phyloP scores from a whole-genome alignment of 306 rosid species.

The Inga laurina region DNA sequence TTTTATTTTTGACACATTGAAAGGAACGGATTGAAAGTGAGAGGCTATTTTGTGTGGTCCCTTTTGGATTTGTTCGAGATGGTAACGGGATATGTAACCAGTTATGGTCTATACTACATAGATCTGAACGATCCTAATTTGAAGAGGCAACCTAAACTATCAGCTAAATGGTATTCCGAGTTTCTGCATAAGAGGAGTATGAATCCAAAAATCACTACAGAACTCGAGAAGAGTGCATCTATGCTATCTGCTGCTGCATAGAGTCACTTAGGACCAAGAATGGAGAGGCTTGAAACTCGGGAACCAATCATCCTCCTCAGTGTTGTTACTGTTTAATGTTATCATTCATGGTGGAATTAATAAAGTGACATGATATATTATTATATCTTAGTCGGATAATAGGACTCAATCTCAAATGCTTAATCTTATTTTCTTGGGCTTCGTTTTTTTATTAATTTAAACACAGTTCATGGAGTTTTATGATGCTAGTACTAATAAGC shows the following conservation, averaged over 20 bases:
- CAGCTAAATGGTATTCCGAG: constrained; percentile 60
- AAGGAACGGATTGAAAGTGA: constrained; percentile 63
- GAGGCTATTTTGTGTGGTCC: constrained; percentile 73
- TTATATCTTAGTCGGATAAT: not conserved
- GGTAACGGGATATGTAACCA: constrained; percentile 39
- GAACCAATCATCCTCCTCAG: not conserved
- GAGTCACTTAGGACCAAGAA: not conserved
- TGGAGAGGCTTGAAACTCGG: not conserved
- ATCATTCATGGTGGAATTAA: not conserved
- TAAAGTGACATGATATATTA: not conserved
- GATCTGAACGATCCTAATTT: constrained; percentile 56
- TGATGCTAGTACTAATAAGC: not conserved
- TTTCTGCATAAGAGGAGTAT: constrained; percentile 39
- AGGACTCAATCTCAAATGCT: not conserved
- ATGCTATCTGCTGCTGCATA: constrained; percentile 15
- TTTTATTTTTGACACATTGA: constrained; percentile 9
- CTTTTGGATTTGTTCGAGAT: constrained; percentile 58
- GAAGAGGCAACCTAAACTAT: constrained; percentile 59
- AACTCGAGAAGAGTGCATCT: constrained; percentile 23
- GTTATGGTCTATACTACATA: constrained; percentile 54
- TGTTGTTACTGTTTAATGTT: not conserved
- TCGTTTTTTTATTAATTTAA: not conserved
- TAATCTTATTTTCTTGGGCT: not conserved
- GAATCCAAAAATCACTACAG: not conserved
- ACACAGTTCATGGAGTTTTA: not conserved